Conservation (phyloP, 1,284 basidiomycete genomes). For the Ceratobasidium sp. region DNA sequence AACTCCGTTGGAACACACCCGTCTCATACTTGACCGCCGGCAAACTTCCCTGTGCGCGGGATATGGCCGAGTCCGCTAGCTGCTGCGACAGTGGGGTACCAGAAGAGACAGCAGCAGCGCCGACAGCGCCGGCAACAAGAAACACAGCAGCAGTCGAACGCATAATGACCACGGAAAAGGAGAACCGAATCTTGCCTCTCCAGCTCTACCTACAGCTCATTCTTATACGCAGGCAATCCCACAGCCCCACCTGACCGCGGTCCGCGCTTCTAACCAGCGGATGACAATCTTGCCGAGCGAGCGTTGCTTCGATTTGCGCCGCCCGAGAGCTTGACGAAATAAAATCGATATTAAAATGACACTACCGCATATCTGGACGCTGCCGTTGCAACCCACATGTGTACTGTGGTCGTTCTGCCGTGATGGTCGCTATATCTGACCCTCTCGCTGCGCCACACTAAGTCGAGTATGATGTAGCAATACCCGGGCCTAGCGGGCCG, state of each 20-base stretch:
- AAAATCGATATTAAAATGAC: background rate
- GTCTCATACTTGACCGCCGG: slow-evolving; percentile 35
- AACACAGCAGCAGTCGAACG: slow-evolving; percentile 31
- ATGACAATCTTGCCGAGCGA: slow-evolving; percentile 4
- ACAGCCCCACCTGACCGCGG: background rate
- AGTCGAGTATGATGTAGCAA: background rate
- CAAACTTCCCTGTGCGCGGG: slow-evolving; percentile 30
- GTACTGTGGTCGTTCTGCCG: background rate
- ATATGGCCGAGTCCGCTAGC: slow-evolving; percentile 37
- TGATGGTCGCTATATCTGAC: slow-evolving; percentile 27
- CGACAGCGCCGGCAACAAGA: background rate
- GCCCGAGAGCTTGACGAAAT: background rate
- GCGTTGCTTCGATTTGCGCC: background rate
- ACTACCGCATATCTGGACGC: slow-evolving; percentile 1
- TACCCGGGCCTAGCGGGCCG: slow-evolving; percentile 8
- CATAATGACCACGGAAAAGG: background rate
- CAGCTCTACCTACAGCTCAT: background rate
- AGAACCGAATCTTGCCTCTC: background rate
- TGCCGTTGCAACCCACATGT: background rate
- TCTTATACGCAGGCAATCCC: slow-evolving; percentile 3
- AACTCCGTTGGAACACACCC: slow-evolving; percentile 37
- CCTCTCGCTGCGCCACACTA: slow-evolving; percentile 10
- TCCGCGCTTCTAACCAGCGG: background rate
- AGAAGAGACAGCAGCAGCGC: background rate
- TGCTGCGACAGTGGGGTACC: slow-evolving; percentile 22